These are phyloP conservation scores for Russula sp. DNA, from an alignment of 768 basidiomycete species.

Conservation along the genomic window DNA sequence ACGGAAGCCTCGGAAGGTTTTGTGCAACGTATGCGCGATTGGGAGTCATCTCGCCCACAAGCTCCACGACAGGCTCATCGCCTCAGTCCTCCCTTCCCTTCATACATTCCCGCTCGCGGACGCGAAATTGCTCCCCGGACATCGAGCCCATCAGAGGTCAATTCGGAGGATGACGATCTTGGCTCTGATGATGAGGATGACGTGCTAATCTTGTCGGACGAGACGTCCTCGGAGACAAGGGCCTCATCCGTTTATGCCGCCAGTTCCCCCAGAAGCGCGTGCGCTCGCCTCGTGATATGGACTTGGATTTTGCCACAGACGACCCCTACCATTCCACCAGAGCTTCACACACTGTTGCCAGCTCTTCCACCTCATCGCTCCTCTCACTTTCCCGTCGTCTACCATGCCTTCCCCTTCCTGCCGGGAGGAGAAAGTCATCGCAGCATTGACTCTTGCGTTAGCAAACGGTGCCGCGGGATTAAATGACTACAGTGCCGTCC, in stretches of 20 bases:
- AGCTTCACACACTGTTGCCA: conserved; percentile 40
- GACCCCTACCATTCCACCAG: conserved; percentile 35
- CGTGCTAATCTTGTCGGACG: conserved; percentile 52
- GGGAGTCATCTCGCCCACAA: conserved; percentile 51
- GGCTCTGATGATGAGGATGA: conserved; percentile 42
- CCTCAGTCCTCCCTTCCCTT: conserved; percentile 35
- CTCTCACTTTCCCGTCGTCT: conserved; percentile 38
- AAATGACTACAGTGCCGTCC: conserved; percentile 53
- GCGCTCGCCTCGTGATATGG: conserved; percentile 46
- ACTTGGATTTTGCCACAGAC: conserved; percentile 40
- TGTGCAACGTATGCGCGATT: conserved; percentile 70
- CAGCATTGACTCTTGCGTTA: conserved; percentile 56
- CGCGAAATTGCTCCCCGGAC: conserved; percentile 22
- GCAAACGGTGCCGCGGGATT: conserved; percentile 62
- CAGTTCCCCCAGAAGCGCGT: conserved; percentile 42
- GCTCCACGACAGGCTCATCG: conserved; percentile 41
- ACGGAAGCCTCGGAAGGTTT: conserved; percentile 64
- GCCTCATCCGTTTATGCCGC: conserved; percentile 16
- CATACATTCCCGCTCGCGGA: conserved; percentile 13
- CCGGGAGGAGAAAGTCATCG: conserved; percentile 56
- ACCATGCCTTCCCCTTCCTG: conserved; percentile 39
- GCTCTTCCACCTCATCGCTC: conserved; percentile 43
- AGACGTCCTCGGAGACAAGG: conserved; percentile 33
- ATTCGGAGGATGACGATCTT: conserved; percentile 28
- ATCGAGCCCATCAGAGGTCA: conserved; percentile 29